A percentile compares a stretch with the other conserved stretches of the same genome.
phyloP scores from a whole-genome alignment of 495 filamentous ascomycete genomes.

The Penicillium coprophilum region DNA sequence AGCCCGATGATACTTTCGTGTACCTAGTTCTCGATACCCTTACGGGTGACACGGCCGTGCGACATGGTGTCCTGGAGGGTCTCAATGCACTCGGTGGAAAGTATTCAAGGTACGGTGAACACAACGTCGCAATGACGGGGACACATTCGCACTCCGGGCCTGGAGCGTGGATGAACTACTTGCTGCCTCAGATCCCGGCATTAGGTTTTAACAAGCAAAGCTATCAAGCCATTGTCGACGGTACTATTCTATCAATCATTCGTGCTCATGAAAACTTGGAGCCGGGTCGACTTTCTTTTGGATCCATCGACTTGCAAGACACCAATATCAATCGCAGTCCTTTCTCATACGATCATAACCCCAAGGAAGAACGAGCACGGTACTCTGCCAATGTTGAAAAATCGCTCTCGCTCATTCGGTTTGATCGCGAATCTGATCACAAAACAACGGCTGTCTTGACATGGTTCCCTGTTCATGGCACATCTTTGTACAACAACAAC shows the following conservation, averaged over 20 bases:
- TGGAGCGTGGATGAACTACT: slow-evolving; percentile 93
- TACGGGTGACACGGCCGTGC: slow-evolving; percentile 85
- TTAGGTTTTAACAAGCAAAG: slow-evolving; percentile 86
- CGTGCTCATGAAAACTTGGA: slow-evolving; percentile 75
- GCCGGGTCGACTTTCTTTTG: slow-evolving; percentile 69
- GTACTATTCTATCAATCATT: slow-evolving; percentile 75
- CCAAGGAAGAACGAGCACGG: slow-evolving; percentile 67
- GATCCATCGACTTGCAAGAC: slow-evolving; percentile 69
- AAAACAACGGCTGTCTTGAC: slow-evolving; percentile 79
- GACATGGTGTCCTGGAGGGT: slow-evolving; percentile 79
- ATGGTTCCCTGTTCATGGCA: slow-evolving; percentile 95
- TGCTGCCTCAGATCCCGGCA: slow-evolving; percentile 91
- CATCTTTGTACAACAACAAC: slow-evolving; percentile 89
- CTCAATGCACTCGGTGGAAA: slow-evolving; percentile 63
- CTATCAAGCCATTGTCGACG: slow-evolving; percentile 87
- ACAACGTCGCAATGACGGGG: slow-evolving; percentile 87
- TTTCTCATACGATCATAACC: slow-evolving; percentile 90
- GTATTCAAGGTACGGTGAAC: slow-evolving; percentile 72
- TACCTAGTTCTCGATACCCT: slow-evolving; percentile 89
- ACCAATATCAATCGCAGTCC: slow-evolving; percentile 90
- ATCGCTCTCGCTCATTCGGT: slow-evolving; percentile 77
- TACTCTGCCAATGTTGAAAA: slow-evolving; percentile 85
- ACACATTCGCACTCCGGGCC: slow-evolving; percentile 94
- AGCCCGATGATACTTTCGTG: slow-evolving; percentile 71
- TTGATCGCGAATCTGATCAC: slow-evolving; percentile 68